Base-by-base conservation (phyloP, 495 filamentous ascomycete genomes). In the Penicillium bovifimosum region DNA sequence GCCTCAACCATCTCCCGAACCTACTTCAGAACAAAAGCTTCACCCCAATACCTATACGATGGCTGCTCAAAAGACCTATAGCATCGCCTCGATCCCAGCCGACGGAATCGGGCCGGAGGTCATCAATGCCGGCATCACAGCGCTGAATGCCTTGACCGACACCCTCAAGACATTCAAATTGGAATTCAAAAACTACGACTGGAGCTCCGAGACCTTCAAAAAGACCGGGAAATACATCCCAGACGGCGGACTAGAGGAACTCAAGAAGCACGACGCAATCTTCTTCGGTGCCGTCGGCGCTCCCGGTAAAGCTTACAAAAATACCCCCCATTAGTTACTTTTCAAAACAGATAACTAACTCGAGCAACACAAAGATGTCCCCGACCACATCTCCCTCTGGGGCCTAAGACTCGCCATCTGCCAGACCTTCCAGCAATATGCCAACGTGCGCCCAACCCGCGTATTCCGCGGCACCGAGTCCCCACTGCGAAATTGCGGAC, bases 91-190 rank as follows among this genome's bases (percentile, higher is more conserved):
- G 2, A 80, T 81, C 33, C 78, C 78, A 7, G 78, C 68, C 8
- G 78, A 81, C 64, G 78, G 78, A 26, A 81, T 81, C 50, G 77
- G 78, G 2, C 69, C 71, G n/a, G 78, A 81, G 54, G 77, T 81
- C 17, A 74, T 80, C 50, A 48, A 64, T 32, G 78, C 75, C 11
- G 76, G 74, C 6, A 73, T 75, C 40, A 53, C 56, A 9, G 76
- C 74, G n/a, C 61, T 81, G 18, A 53, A 76, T 39, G 66, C 70
- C 11, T 56, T 81, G 34, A 65, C 70, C 4, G 61, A 66, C n/a
- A 69, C 64, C 10, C 64, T 78, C 5, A 53, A 69, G 33, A 73
- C 75, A 0, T 80, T 80, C 64, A 63, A 70, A 40, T 60, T 81
- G 6, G 56, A 75, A 11, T 80, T 81, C 59, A 68, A 62, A 17